A percentile compares a stretch with the other conserved stretches of the same genome.
phyloP scores from a whole-genome alignment of 2,329 filamentous ascomycete species.

The Cladorrhinum sp. region DNA sequence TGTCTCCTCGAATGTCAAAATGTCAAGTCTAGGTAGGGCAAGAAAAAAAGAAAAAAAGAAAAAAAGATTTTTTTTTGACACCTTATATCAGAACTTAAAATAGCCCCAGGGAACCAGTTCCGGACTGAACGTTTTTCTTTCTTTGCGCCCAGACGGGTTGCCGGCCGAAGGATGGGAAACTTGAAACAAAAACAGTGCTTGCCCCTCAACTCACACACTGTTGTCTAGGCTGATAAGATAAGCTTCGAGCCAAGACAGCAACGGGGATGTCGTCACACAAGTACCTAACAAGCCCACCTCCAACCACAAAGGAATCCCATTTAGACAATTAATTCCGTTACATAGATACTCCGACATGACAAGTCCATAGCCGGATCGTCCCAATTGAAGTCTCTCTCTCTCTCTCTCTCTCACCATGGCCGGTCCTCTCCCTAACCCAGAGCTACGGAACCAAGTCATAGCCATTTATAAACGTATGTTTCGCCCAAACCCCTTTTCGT shows the following conservation, averaged over 20 bases:
- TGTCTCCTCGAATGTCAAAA: too few relatives aligned
- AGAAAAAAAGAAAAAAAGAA: too few relatives aligned
- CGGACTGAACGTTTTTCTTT: neutral
- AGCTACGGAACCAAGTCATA: conserved; percentile 75
- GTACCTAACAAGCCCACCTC: too few relatives aligned
- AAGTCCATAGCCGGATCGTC: neutral
- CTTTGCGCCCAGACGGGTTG: neutral
- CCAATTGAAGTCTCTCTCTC: too few relatives aligned
- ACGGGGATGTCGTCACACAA: neutral
- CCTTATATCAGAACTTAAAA: neutral
- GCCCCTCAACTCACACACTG: neutral
- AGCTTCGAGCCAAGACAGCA: neutral
- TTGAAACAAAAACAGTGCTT: neutral
- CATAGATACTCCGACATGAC: too few relatives aligned
- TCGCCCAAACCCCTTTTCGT: neutral
- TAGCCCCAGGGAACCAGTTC: neutral
- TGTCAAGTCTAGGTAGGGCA: too few relatives aligned
- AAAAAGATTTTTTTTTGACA: too few relatives aligned
- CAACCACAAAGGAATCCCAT: too few relatives aligned
- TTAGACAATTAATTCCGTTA: too few relatives aligned
- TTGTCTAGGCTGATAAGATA: conserved; percentile 5
- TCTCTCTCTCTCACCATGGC: too few relatives aligned
- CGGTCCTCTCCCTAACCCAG: conserved; percentile 48
- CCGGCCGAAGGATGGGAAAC: neutral
- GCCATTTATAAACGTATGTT: conserved; percentile 78